phyloP scores from a whole-genome alignment of 208 protist species.

The Trichomonas tenax region DNA sequence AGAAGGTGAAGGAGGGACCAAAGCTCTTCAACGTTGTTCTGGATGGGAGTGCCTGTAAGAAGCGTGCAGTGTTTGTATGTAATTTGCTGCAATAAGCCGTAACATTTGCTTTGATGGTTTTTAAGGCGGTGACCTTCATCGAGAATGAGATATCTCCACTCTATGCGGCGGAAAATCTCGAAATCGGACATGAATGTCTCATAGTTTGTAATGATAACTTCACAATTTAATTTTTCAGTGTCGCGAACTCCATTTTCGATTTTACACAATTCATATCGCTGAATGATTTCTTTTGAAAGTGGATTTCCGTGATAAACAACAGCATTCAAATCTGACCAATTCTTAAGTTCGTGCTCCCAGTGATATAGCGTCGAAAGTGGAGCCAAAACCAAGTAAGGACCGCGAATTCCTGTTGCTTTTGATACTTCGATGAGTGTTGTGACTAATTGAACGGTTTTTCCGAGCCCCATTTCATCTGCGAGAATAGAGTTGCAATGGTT shows the following conservation, averaged over 20 bases:
- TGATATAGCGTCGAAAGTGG: conserved; percentile 52
- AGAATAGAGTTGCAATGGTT: conserved; percentile 30
- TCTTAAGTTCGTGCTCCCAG: conserved; percentile 44
- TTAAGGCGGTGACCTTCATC: conserved; percentile 94
- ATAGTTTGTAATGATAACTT: conserved; percentile 68
- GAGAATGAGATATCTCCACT: conserved; percentile 85
- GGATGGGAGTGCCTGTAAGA: conserved; percentile 50
- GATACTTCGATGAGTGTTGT: conserved; percentile 40
- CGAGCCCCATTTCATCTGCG: conserved; percentile 48
- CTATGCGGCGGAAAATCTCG: background rate
- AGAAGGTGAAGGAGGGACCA: conserved; percentile 54
- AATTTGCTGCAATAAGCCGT: conserved; percentile 25
- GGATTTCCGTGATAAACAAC: conserved; percentile 14
- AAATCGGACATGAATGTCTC: conserved; percentile 38
- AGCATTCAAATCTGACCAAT: conserved; percentile 49
- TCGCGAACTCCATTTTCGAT: background rate
- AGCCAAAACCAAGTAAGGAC: conserved; percentile 53
- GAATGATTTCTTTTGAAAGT: background rate
- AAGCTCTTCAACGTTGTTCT: conserved; percentile 51
- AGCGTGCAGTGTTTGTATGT: conserved; percentile 17
- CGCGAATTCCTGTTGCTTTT: conserved; percentile 34
- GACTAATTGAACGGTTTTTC: conserved; percentile 40
- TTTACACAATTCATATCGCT: background rate
- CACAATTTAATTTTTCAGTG: conserved; percentile 46
- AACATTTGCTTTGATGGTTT: conserved; percentile 46